Conservation (phyloP, 2,329 filamentous ascomycete species). For the Colletotrichum simmondsii region DNA sequence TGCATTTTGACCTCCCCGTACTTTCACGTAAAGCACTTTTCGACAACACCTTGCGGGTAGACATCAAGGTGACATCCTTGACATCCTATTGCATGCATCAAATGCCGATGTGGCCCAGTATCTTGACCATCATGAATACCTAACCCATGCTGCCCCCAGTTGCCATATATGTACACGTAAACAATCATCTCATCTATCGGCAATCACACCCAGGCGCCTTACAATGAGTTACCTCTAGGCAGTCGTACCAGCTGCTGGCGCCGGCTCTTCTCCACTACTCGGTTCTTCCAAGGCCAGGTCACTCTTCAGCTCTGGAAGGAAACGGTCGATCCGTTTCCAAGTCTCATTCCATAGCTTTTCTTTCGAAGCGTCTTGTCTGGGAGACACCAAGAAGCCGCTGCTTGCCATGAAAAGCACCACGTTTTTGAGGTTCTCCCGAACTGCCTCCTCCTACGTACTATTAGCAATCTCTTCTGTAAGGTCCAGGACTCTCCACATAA, state of each 20-base stretch:
- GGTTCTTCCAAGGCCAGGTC: constrained; percentile 66
- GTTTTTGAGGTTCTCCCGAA: constrained; percentile 95
- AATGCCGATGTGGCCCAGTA: not conserved
- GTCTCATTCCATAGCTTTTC: constrained; percentile 71
- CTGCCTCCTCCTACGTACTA: constrained; percentile 83
- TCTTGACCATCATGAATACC: not conserved
- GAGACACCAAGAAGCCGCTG: constrained; percentile 83
- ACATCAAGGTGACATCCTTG: not conserved
- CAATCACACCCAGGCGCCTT: not conserved
- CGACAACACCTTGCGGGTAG: not conserved
- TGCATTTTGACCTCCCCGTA: not conserved
- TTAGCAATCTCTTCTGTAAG: constrained; percentile 14
- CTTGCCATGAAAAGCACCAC: constrained; percentile 95
- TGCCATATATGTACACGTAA: not conserved
- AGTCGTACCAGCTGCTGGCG: not conserved
- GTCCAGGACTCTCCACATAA: not conserved
- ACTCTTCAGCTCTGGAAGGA: constrained; percentile 68
- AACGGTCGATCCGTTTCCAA: constrained; percentile 74
- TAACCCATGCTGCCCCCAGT: not conserved
- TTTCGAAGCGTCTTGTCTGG: constrained; percentile 65
- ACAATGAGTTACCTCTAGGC: not conserved
- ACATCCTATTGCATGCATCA: not conserved
- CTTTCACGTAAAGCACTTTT: not conserved
- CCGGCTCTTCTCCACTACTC: not conserved
- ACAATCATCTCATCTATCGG: not conserved